Percentiles rank a stretch among this genome's conserved stretches.
These are phyloP conservation scores for Oryza meridionalis DNA, from an alignment of 176 grass and related monocot genomes.

Conservation along the genomic window DNA sequence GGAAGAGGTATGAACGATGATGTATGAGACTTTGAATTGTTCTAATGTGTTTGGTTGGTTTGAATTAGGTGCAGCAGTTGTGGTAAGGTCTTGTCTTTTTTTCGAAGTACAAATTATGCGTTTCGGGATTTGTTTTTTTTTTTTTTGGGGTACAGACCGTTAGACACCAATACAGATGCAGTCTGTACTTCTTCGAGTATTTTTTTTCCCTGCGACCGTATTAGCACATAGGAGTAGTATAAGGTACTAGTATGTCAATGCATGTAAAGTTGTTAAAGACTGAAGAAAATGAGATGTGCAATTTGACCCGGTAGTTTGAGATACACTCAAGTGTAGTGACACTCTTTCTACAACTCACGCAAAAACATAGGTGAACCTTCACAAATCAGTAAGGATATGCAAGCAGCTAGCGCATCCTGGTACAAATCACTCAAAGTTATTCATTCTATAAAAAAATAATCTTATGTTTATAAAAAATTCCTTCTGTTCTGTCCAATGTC, in stretches of 20 bases:
- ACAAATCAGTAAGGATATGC: not conserved
- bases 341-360: not conserved
- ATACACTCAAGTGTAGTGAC: not conserved
- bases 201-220: not conserved
- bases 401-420: too few species aligned
- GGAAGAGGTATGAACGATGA: not conserved
- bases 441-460: not conserved
- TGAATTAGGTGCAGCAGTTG: constrained; percentile 31
- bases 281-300: not conserved
- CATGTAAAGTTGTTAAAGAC: not conserved
- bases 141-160: not conserved
- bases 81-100: not conserved
- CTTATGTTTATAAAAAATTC: not conserved
- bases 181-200: not conserved
- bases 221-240: not conserved
- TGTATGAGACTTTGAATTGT: constrained; percentile 28
- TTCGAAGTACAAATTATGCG: not conserved
- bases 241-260: not conserved
- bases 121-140: not conserved
- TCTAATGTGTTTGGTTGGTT: constrained; percentile 33
- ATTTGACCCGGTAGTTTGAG: not conserved
- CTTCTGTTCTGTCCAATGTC: not conserved
- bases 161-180: constrained; percentile 8
- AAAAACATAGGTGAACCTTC: not conserved
- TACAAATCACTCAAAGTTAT: too few species aligned